phyloP scores from a whole-genome alignment of 495 filamentous ascomycete genomes.

The Penicillium bialowiezense region DNA sequence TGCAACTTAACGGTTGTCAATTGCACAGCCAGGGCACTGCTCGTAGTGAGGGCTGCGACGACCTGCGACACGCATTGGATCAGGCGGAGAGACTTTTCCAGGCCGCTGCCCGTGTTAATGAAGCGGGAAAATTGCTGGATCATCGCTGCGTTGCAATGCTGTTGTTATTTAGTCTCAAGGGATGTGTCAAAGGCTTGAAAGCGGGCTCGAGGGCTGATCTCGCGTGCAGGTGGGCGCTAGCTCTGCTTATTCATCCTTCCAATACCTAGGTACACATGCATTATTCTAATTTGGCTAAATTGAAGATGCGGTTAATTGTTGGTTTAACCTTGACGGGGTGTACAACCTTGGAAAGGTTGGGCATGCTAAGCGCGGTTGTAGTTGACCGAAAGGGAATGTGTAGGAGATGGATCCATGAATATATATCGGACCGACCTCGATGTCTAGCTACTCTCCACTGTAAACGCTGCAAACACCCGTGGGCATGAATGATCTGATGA shows the following conservation, averaged over 20 bases:
- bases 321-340: background rate
- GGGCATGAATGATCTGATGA: too few species aligned
- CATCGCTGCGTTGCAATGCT: conserved; percentile 1
- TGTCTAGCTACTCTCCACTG: too few species aligned
- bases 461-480: too few species aligned
- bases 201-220: background rate
- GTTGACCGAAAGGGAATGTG: background rate
- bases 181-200: conserved; percentile 8
- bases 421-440: background rate
- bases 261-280: too few species aligned
- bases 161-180: background rate
- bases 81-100: conserved; percentile 62
- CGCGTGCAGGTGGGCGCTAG: background rate
- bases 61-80: conserved; percentile 55
- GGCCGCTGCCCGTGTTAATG: conserved; percentile 38
- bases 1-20: conserved; percentile 30
- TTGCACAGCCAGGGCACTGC: conserved; percentile 20
- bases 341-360: too few species aligned
- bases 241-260: conserved; percentile 17
- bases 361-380: background rate
- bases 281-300: too few species aligned
- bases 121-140: conserved; percentile 36
- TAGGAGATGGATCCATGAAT: background rate
- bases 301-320: background rate
- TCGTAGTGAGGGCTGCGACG: conserved; percentile 35